Evolutionary conservation across 75 land plant genomes (phyloP).

Genomic region (Pinus albicaulis): DNA sequence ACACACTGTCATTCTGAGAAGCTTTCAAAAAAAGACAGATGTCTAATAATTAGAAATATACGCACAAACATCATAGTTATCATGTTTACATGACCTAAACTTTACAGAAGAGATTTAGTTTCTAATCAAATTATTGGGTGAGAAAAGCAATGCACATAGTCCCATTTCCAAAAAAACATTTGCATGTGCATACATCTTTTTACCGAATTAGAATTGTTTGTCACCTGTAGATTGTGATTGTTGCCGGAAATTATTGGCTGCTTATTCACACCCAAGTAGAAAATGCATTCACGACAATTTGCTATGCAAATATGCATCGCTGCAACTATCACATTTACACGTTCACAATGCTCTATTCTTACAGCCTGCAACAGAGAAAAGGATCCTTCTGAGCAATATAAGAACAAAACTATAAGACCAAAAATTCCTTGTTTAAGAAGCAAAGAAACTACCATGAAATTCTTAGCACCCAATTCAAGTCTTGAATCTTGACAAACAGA

Average conservation of each 20-base stretch:
- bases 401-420: neutral
- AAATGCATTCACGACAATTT: slow-evolving; percentile 95
- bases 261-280: slow-evolving; percentile 90
- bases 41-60: neutral
- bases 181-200: neutral
- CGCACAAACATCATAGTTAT: neutral
- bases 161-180: neutral
- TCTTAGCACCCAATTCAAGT: neutral
- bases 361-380: slow-evolving; percentile 60
- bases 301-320: slow-evolving; percentile 81
- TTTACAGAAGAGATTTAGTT: neutral
- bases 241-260: slow-evolving; percentile 89
- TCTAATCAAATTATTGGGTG: neutral
- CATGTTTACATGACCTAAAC: neutral
- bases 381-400: neutral
- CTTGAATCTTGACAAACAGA: too few species aligned
- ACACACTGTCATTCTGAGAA: neutral
- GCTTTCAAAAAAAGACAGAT: neutral
- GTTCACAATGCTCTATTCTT: slow-evolving; percentile 94
- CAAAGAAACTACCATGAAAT: neutral
- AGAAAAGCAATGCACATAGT: neutral
- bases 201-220: neutral
- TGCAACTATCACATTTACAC: slow-evolving; percentile 87
- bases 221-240: slow-evolving; percentile 90
- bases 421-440: neutral